Evolutionary conservation across 164 flowering plant species (phyloP).

Genomic region (Nelumbo lutea): DNA sequence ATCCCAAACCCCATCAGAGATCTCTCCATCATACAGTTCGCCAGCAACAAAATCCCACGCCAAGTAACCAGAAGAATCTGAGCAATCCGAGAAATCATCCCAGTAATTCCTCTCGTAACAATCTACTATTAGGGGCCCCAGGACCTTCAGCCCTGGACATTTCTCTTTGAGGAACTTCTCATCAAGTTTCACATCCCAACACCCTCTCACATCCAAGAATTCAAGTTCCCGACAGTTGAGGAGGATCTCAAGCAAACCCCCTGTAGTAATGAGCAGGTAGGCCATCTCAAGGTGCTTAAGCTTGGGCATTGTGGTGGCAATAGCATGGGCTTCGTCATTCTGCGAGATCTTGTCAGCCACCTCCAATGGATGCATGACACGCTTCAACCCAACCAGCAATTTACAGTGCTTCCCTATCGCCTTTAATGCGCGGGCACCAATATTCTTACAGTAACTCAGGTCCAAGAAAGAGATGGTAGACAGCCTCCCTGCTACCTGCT

Average conservation of each 20-base stretch:
- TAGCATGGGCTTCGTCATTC: conserved; percentile 72
- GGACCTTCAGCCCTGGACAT: too few relatives aligned
- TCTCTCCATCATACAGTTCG: too few relatives aligned
- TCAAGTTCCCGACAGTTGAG: conserved; percentile 36
- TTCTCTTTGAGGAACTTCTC: conserved; percentile 29
- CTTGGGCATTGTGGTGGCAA: conserved; percentile 70
- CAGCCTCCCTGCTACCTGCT: conserved; percentile 41
- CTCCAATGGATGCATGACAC: conserved; percentile 62
- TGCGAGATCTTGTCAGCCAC: conserved; percentile 29
- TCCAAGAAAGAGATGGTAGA: conserved; percentile 50
- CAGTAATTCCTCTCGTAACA: too few relatives aligned
- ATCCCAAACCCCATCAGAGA: conserved; percentile 34
- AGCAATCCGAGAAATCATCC: too few relatives aligned
- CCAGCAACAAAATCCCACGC: too few relatives aligned
- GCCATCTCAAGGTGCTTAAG: conserved; percentile 70
- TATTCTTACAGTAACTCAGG: conserved; percentile 50
- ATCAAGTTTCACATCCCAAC: conserved; percentile 51
- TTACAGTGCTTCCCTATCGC: conserved; percentile 67
- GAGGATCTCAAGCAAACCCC: conserved; percentile 26
- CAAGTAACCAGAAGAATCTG: too few relatives aligned
- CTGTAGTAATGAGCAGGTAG: conserved; percentile 37
- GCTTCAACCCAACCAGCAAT: conserved; percentile 34
- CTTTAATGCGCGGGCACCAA: conserved; percentile 43
- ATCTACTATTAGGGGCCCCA: too few relatives aligned
- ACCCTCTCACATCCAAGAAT: conserved; percentile 63